phyloP scores from a whole-genome alignment of 306 rosid genomes.

The Gynostemma pentaphyllum region DNA sequence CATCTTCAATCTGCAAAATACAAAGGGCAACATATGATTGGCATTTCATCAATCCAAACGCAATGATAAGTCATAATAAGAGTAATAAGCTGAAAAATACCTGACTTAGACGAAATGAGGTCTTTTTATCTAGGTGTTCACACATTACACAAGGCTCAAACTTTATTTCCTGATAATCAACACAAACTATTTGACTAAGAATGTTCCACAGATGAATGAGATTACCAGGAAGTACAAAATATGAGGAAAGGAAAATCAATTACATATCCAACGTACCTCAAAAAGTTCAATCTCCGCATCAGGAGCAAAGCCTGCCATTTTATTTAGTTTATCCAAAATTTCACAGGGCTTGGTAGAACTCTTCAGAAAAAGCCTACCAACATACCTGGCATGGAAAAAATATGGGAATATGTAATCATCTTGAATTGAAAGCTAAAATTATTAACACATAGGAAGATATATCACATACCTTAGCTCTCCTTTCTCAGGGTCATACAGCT shows the following conservation, averaged over 20 bases:
- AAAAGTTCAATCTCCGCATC: conserved; percentile 69
- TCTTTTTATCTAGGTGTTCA: conserved; percentile 51
- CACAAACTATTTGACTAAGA: not conserved
- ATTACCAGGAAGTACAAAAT: not conserved
- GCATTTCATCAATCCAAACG: not conserved
- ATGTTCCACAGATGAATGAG: not conserved
- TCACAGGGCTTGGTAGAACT: conserved; percentile 55
- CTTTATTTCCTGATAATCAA: conserved; percentile 61
- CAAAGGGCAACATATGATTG: not conserved
- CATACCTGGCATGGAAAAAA: conserved; percentile 34
- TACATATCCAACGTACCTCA: conserved; percentile 42
- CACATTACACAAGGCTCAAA: conserved; percentile 82
- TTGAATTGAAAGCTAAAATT: conserved; percentile 3
- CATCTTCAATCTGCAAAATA: conserved; percentile 72
- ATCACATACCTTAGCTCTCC: conserved; percentile 53
- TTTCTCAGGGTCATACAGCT: conserved; percentile 65
- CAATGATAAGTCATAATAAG: not conserved
- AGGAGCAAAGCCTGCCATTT: conserved; percentile 71
- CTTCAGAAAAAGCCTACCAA: conserved; percentile 67
- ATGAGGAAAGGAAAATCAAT: not conserved
- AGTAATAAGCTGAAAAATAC: conserved; percentile 19
- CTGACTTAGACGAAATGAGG: conserved; percentile 60
- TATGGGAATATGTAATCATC: conserved; percentile 4
- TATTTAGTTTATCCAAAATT: conserved; percentile 51
- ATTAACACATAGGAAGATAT: conserved; percentile 1